These are phyloP conservation scores for Kodamaea laetipori DNA, from an alignment of 805 yeast species.

Conservation along the genomic window DNA sequence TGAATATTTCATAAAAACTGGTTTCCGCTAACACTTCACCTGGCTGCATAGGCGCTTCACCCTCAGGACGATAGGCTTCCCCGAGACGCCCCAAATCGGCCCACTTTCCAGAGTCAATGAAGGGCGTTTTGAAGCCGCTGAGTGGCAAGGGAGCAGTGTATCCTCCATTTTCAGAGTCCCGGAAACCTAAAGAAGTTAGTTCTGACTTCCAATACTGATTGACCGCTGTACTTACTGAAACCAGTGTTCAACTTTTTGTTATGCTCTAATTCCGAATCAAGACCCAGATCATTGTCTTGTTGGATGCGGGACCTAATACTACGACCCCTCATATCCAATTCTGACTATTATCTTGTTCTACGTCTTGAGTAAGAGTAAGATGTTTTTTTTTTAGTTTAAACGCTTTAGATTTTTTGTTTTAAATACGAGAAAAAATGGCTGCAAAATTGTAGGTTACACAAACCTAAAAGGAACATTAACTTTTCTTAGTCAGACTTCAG, in stretches of 20 bases:
- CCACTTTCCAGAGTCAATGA: conserved; percentile 33
- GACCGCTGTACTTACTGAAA: conserved; percentile 19
- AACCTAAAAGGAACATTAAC: too few species aligned
- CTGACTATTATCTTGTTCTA: background rate
- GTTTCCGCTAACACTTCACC: conserved; percentile 43
- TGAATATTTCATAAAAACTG: conserved; percentile 45
- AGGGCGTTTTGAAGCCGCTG: conserved; percentile 50
- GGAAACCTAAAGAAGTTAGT: conserved; percentile 1
- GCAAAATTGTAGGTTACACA: conserved; percentile 1
- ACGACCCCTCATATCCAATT: background rate
- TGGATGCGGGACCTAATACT: conserved; percentile 3
- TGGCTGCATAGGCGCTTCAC: conserved; percentile 25
- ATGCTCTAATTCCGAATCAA: conserved; percentile 2
- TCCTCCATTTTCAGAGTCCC: conserved; percentile 2
- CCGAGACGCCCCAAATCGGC: conserved; percentile 23
- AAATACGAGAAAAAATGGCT: conserved; percentile 2
- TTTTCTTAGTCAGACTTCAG: too few species aligned
- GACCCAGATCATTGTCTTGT: conserved; percentile 1
- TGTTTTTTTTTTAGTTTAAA: background rate
- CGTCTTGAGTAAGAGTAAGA: background rate
- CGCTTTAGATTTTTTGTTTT: background rate
- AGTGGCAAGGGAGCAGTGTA: conserved; percentile 19
- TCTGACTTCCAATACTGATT: background rate
- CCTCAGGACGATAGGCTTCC: conserved; percentile 30
- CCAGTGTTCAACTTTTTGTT: background rate